A percentile compares a stretch with the other conserved stretches of the same genome.
Conservation (phyloP, 73 alveolate species). For the Paramecium pentaurelia region DNA sequence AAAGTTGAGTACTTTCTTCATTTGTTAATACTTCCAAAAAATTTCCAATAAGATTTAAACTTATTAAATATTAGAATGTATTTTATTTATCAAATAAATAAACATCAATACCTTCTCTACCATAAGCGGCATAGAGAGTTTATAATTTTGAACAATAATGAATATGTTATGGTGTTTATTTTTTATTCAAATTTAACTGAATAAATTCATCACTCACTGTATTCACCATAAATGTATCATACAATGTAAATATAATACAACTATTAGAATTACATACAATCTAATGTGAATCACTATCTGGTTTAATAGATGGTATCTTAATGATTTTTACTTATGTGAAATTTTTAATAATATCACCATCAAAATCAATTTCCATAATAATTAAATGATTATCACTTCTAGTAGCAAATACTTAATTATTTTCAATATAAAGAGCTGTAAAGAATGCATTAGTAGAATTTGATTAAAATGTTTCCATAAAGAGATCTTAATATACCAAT, state of each 20-base stretch:
- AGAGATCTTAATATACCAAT: not conserved
- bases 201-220: not conserved
- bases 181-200: not conserved
- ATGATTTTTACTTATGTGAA: not conserved
- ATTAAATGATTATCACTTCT: not conserved
- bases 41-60: not conserved
- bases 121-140: not conserved
- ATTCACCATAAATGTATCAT: not conserved
- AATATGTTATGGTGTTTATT: not conserved
- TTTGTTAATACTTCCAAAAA: not conserved
- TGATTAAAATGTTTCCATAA: not conserved
- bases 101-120: conserved; percentile 13
- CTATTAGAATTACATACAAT: not conserved
- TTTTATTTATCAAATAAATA: not conserved
- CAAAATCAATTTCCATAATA: not conserved
- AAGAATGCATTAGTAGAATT: not conserved
- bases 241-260: not conserved
- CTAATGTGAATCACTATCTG: not conserved
- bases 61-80: not conserved
- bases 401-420: not conserved
- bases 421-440: not conserved
- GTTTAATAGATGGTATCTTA: not conserved
- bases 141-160: not conserved
- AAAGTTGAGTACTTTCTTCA: conserved; percentile 19
- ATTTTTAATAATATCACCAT: not conserved